A percentile compares a stretch with the other conserved stretches of the same genome.
phyloP scores from a whole-genome alignment of 2,329 filamentous ascomycete species.

The Rhexocercosporidium sp. region DNA sequence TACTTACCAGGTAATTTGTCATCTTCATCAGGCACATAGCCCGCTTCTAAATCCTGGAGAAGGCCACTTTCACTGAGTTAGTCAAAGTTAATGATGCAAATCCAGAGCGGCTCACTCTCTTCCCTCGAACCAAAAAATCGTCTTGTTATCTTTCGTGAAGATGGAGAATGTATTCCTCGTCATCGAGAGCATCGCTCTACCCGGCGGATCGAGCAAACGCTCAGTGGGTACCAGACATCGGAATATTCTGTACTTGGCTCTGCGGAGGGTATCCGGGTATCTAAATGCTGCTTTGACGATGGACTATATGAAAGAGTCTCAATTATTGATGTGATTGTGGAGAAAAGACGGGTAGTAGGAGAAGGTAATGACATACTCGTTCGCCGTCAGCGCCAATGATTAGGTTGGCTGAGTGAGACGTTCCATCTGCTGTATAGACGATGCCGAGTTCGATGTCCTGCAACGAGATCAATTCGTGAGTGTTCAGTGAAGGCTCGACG shows the following conservation, averaged over 20 bases:
- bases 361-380: neutral
- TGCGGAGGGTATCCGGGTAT: neutral
- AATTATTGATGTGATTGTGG: neutral
- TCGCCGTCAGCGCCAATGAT: constrained; percentile 11
- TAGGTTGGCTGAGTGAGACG: neutral
- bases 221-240: constrained; percentile 5
- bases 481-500: too few species aligned
- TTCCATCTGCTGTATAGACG: neutral
- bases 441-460: constrained; percentile 1
- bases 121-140: constrained; percentile 13
- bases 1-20: neutral
- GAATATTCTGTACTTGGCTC: constrained; percentile 13
- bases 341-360: neutral
- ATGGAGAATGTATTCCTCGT: constrained; percentile 4
- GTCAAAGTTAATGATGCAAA: too few species aligned
- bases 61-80: neutral
- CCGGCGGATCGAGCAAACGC: neutral
- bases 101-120: constrained; percentile 2
- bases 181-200: neutral
- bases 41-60: constrained; percentile 13
- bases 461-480: too few species aligned
- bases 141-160: neutral
- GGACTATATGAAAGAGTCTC: neutral
- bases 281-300: constrained; percentile 6
- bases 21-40: constrained; percentile 8